These are phyloP conservation scores for Hypericum androsaemum DNA, from an alignment of 345 rosid genomes.

Conservation along the genomic window DNA sequence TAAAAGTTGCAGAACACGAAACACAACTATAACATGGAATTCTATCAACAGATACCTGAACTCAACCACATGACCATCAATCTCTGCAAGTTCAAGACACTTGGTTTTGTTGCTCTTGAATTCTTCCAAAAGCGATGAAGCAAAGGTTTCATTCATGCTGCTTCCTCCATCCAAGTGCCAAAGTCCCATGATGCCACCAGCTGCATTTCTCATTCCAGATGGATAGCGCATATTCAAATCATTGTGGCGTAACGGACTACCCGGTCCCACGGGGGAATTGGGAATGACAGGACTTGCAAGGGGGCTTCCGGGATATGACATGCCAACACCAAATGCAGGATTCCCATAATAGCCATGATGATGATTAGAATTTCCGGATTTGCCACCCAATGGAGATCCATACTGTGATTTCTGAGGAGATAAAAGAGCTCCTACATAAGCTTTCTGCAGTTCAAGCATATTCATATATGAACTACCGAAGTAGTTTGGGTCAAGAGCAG, in stretches of 20 bases:
- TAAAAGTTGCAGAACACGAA: neutral
- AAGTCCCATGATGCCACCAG: conserved; percentile 44
- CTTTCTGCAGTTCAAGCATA: conserved; percentile 52
- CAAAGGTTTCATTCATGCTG: conserved; percentile 40
- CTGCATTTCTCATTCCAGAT: conserved; percentile 37
- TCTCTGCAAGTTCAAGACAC: conserved; percentile 59
- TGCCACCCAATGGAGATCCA: conserved; percentile 36
- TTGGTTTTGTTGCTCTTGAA: conserved; percentile 63
- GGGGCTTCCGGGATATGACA: conserved; percentile 51
- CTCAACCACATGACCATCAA: conserved; percentile 61
- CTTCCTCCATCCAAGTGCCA: conserved; percentile 48
- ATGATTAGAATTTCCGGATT: conserved; percentile 43
- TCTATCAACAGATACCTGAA: conserved; percentile 36
- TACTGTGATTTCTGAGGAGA: conserved; percentile 57
- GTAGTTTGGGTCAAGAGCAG: conserved; percentile 36
- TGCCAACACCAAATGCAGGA: conserved; percentile 41
- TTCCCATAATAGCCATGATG: conserved; percentile 55
- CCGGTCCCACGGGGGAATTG: conserved; percentile 40
- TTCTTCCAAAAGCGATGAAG: conserved; percentile 61
- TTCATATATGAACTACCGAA: conserved; percentile 48
- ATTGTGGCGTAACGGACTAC: conserved; percentile 47
- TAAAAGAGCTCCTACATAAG: conserved; percentile 40
- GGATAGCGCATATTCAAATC: conserved; percentile 45
- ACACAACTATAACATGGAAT: neutral
- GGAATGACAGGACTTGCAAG: conserved; percentile 33